Base-by-base conservation (phyloP, 129 eudicot genomes). In the Flaveria sonorensis region DNA sequence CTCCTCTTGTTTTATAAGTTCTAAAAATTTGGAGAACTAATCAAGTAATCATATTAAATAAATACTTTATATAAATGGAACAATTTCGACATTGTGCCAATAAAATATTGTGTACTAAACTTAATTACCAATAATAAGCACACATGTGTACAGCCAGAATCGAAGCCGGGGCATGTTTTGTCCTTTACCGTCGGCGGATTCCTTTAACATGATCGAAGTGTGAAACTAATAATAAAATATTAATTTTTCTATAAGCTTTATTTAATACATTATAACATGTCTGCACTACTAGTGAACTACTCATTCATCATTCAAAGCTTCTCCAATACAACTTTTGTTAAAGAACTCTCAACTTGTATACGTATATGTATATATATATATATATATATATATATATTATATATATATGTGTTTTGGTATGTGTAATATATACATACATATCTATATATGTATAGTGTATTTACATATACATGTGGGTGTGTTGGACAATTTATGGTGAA, bases 131-230 rank as follows among this genome's bases (percentile, higher is more conserved):
- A 14, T 14, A 14, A 11, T 0, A 13, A 28, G 16, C 14, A 36
- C 52, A 24, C 42, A 59, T 0, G 42, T 57, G 42, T 23, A 24
- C 13, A 70, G 45, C 36, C 20, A 15, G 19, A 5, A 70, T 70
- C 61, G 72, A 14, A 50, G 2, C 13, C 36, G 21, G 77, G 53
- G 23, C 56, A 12, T 36, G 57, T 62, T 79, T 79, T 79, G 78
- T 79, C 83, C 24, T 79, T 79, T 71, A 79, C 73, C 83, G 83
- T 79, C 78, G 83, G 83, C 83, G 63, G 73, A 72, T 39, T 59
- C 62, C 72, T 8, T 30, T 6, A 10, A 21, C 65, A 59, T 21
- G 36, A 59, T 23, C 65, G 6, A 36, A 59, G 65, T 28, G 18
- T 13, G 42, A 21, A 23, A 39, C 20, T 36, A 20, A 20, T 69